Percentiles rank a stretch among this genome's conserved stretches.
Evolutionary conservation across 2,329 filamentous ascomycete species (phyloP).

Genomic region (Fusarium austroafricanum): DNA sequence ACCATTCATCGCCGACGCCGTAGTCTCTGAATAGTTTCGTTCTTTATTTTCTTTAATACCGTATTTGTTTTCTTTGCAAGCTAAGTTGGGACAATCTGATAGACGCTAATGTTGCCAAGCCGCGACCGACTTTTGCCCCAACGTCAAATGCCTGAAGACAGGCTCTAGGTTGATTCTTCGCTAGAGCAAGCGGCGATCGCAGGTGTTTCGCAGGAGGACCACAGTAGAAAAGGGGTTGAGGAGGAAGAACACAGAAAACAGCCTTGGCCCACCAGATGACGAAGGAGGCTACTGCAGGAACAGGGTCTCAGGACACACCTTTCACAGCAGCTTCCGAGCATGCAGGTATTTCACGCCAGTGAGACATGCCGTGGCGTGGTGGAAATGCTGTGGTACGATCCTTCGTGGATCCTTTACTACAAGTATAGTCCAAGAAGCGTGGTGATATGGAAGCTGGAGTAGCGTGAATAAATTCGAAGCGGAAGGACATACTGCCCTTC

Average conservation of each 20-base stretch:
- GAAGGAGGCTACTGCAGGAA: constrained; percentile 47
- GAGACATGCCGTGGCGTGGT: constrained; percentile 31
- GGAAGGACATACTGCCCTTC: not conserved
- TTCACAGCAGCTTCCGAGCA: constrained; percentile 25
- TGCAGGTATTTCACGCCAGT: constrained; percentile 17
- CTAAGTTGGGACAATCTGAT: not conserved
- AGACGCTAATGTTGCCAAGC: constrained; percentile 25
- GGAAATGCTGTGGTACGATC: constrained; percentile 30
- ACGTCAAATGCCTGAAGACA: constrained; percentile 13
- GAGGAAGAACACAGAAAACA: constrained; percentile 21
- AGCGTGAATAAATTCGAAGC: not conserved
- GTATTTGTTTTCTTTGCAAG: not conserved
- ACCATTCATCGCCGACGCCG: constrained; percentile 8
- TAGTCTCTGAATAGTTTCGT: constrained; percentile 19
- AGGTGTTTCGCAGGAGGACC: constrained; percentile 2
- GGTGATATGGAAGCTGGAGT: constrained; percentile 1
- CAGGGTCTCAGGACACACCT: constrained; percentile 38
- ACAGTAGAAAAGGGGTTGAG: constrained; percentile 29
- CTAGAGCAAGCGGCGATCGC: constrained; percentile 24
- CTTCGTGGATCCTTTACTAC: constrained; percentile 25
- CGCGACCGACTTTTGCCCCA: constrained; percentile 17
- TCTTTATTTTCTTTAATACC: not conserved
- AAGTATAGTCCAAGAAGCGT: constrained; percentile 1
- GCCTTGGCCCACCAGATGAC: constrained; percentile 41
- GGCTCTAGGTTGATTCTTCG: constrained; percentile 17